Evolutionary conservation across 164 flowering plant genomes (phyloP).

Genomic region (Chloranthus sessilifolius): DNA sequence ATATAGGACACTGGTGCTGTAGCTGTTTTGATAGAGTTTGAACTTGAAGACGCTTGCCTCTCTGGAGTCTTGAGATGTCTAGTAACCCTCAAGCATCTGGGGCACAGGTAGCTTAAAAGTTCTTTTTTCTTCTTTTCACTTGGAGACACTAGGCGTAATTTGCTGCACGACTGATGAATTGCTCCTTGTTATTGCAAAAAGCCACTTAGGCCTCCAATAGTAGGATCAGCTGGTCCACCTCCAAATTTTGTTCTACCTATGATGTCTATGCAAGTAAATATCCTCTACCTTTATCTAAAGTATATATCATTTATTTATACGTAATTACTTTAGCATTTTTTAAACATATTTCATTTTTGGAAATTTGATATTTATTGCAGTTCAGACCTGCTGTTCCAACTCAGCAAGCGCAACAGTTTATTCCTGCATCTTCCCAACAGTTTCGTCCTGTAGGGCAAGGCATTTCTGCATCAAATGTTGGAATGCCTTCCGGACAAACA

Average conservation of each 20-base stretch:
- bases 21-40: too few relatives aligned
- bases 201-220: slow-evolving; percentile 55
- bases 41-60: slow-evolving; percentile 11
- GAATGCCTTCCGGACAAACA: slow-evolving; percentile 41
- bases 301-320: slow-evolving; percentile 1
- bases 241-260: slow-evolving; percentile 51
- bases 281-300: not conserved
- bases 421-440: slow-evolving; percentile 48
- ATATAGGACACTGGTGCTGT: too few relatives aligned
- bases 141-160: not conserved
- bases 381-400: slow-evolving; percentile 59
- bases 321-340: slow-evolving; percentile 1
- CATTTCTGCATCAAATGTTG: slow-evolving; percentile 35
- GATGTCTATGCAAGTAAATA: slow-evolving; percentile 55
- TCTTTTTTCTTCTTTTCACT: not conserved
- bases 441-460: slow-evolving; percentile 59
- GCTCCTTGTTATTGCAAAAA: slow-evolving; percentile 13
- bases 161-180: not conserved
- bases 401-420: slow-evolving; percentile 58
- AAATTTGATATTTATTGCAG: slow-evolving; percentile 32
- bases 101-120: slow-evolving; percentile 53
- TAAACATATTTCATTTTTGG: not conserved
- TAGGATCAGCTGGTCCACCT: slow-evolving; percentile 46
- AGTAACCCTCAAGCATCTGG: slow-evolving; percentile 59
- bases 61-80: slow-evolving; percentile 38